Conservation (phyloP, 1,284 basidiomycete species). For the Malassezia pachydermatis region DNA sequence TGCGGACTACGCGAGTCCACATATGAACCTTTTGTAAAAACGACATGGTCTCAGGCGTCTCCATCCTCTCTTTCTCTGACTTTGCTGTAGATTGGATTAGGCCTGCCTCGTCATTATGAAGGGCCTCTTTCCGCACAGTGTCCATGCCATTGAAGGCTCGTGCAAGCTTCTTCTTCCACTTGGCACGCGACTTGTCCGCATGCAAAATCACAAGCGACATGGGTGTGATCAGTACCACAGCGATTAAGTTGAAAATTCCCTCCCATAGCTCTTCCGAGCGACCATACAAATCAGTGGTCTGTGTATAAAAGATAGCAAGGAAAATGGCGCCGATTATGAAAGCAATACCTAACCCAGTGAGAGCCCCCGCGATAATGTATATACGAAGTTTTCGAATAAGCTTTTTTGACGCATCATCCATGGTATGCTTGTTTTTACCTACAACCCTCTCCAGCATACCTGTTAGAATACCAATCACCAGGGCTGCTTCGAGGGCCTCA, state of each 20-base stretch:
- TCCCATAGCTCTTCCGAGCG: constrained; percentile 47
- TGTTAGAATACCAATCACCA: constrained; percentile 42
- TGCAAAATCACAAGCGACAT: constrained; percentile 44
- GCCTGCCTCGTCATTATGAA: not conserved
- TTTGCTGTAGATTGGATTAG: not conserved
- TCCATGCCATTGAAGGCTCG: constrained; percentile 23
- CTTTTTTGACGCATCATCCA: constrained; percentile 20
- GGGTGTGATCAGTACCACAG: constrained; percentile 41
- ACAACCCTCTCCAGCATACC: constrained; percentile 42
- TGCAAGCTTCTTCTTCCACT: constrained; percentile 40
- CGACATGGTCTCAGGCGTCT: not conserved
- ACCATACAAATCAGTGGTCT: constrained; percentile 53
- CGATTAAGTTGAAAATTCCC: constrained; percentile 43
- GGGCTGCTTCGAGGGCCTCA: constrained; percentile 41
- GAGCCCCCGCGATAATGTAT: constrained; percentile 27
- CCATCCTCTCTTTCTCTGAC: not conserved
- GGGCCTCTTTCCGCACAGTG: not conserved
- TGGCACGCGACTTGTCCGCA: constrained; percentile 33
- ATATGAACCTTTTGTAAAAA: not conserved
- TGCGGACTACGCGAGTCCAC: not conserved
- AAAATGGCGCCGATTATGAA: constrained; percentile 41
- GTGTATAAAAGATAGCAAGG: constrained; percentile 47
- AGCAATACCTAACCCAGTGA: constrained; percentile 31
- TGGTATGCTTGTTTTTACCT: constrained; percentile 19
- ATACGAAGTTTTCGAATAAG: constrained; percentile 31